These are phyloP conservation scores for Remersonia thermophila DNA, from an alignment of 2,329 filamentous ascomycete genomes.

Conservation along the genomic window DNA sequence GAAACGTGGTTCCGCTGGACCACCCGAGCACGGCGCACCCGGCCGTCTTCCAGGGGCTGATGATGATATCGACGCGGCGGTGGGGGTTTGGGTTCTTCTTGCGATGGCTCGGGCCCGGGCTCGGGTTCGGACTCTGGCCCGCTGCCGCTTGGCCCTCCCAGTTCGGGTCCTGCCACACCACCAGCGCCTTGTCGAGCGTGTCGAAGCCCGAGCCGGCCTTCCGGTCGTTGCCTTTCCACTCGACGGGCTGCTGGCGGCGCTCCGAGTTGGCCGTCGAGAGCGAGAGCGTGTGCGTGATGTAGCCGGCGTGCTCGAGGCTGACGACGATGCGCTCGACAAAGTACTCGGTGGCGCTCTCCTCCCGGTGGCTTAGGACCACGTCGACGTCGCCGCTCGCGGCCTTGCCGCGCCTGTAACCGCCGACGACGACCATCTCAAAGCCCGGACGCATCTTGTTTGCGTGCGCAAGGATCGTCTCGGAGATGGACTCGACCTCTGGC, in stretches of 20 bases:
- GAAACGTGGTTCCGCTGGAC: constrained; percentile 80
- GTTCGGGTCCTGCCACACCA: constrained; percentile 73
- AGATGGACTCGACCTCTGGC: constrained; percentile 60
- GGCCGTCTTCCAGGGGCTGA: constrained; percentile 76
- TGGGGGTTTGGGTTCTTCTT: constrained; percentile 61
- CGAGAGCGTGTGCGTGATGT: constrained; percentile 71
- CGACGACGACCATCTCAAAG: constrained; percentile 52
- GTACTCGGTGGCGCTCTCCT: constrained; percentile 53
- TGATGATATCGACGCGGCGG: constrained; percentile 81
- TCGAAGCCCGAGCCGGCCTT: constrained; percentile 58
- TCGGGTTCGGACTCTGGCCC: too few relatives aligned
- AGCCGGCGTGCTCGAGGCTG: constrained; percentile 53
- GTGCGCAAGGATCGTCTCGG: constrained; percentile 48
- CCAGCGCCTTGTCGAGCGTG: constrained; percentile 78
- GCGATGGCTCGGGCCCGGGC: too few relatives aligned
- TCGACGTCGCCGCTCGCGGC: constrained; percentile 68
- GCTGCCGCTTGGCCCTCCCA: too few relatives aligned
- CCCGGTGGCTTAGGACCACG: constrained; percentile 67
- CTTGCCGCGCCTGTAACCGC: constrained; percentile 74
- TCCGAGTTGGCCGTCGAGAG: constrained; percentile 59
- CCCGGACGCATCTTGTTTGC: constrained; percentile 49
- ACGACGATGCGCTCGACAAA: constrained; percentile 61
- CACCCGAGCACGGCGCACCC: constrained; percentile 84
- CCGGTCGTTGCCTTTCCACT: constrained; percentile 36
- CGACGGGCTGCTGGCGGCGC: constrained; percentile 51